Base-by-base conservation (phyloP, 2,329 filamentous ascomycete genomes). In the Fusarium sacchari region DNA sequence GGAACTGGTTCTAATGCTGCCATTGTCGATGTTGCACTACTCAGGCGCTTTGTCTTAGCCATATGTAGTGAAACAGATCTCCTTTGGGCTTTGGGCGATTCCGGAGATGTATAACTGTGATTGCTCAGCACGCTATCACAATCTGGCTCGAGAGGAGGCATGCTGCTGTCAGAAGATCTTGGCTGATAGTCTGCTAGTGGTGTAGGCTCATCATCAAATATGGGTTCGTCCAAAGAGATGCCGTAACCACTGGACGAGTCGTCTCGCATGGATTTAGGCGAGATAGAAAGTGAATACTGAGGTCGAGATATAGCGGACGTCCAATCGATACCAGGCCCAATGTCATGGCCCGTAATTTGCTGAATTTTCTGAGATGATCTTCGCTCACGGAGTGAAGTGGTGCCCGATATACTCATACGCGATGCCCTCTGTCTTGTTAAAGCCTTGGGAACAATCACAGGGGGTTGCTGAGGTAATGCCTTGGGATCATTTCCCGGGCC, bases 331-430 rank as follows among this genome's bases (percentile, higher is more conserved):
- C 52, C 53, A 24, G 80, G 67, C 52, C 79, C 78, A n/a, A 85
- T 49, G 44, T 84, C 82, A 34, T 82, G 77, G 3, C 84, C 85
- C 10, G 79, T 86, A 20, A 86, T 79, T 71, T 85, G 83, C 39
- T 81, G 79, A 46, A 85, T 78, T 76, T 86, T 86, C 47, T 78
- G 77, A 1, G 80, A 80, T 0, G 84, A 82, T 3, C 79, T 76
- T 15, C 71, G 74, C 26, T 76, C 72, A 28, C 73, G 66, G 17
- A 73, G 63, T 32, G 76, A 65, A 39, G 58, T 73, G 11, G 67
- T 61, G 7, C 62, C 60, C 7, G 74, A 67, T 44, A 75, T 58
- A 52, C 72, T 77, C 64, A 74, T 70, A 37, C 72, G 70, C 28
- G 71, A 71, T 36, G 67, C 70, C 37, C 70, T 68, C 37, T 67